Evolutionary conservation across 495 filamentous ascomycete genomes (phyloP), one percentile per base, ranked within the genome.

Genomic region (Aspergillus carlsbadensis): DNA sequence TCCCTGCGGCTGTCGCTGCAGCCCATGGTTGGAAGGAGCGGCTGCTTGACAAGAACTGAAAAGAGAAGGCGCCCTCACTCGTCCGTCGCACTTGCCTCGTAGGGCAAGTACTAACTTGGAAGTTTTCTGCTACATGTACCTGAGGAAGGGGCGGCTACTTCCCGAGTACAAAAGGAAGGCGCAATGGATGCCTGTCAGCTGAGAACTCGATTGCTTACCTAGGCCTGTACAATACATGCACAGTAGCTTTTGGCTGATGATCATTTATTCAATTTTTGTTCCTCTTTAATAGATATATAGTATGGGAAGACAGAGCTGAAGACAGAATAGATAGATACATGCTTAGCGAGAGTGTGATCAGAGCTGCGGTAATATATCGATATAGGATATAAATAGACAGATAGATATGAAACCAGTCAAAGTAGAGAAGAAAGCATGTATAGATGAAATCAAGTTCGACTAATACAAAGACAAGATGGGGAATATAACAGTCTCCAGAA

Each of bases 401-500:
- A 36, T 8, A 56, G 43, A 47, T 13, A 57, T n/a, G n/a, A 44
- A 41, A 20, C n/a, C 54, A 57, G 51, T n/a, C n/a, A n/a, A n/a
- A n/a, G 34, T 11, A 26, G 24, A 31, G n/a, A 18, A 43, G 8
- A 4, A 21, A 21, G 10, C 40, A n/a, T 10, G 44, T 22, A 41
- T n/a, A 35, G 50, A 21, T 10, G n/a, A 50, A 24, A 35, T 37
- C 45, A 45, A 29, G n/a, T 18, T 11, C 5, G n/a, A 45, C 17
- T 10, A 54, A 48, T 3, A 3, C 21, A 53, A 57, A 45, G 55
- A 33, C 39, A 48, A 45, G 36, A 61, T 17, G 59, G 59, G 59
- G 59, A 61, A 61, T 61, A 61, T 39, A 61, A 57, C 54, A 46
- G 47, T 33, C 8, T 47, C n/a, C 26, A 47, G 24, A 46, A 57